A percentile compares a stretch with the other conserved stretches of the same genome.
These are phyloP conservation scores for Ganoderma sinense DNA, from an alignment of 1,284 basidiomycete genomes.

Conservation along the genomic window DNA sequence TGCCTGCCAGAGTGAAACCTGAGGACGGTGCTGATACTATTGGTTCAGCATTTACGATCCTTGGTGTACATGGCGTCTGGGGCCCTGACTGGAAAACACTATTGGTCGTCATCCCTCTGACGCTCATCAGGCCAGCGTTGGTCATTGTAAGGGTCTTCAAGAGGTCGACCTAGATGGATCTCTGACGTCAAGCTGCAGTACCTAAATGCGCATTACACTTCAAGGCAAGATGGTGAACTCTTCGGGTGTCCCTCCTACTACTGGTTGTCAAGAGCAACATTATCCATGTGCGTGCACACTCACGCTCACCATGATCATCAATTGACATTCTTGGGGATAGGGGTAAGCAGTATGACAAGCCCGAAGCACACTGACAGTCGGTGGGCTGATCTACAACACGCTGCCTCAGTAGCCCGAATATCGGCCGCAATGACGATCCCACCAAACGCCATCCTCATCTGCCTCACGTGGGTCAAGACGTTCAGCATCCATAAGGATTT, in stretches of 20 bases:
- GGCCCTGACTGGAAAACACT: not conserved
- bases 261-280: not conserved
- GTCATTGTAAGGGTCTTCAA: not conserved
- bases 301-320: not conserved
- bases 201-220: not conserved
- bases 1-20: not conserved
- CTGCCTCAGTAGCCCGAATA: not conserved
- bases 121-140: conserved; percentile 4
- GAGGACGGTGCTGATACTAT: not conserved
- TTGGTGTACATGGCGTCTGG: conserved; percentile 6
- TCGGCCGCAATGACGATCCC: not conserved
- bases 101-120: not conserved
- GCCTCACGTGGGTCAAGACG: conserved; percentile 11
- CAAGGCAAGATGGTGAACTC: not conserved
- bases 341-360: not conserved
- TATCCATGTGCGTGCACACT: not conserved
- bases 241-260: not conserved
- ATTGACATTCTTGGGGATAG: not conserved
- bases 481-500: not conserved
- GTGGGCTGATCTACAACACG: not conserved
- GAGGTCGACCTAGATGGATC: not conserved
- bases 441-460: conserved; percentile 2
- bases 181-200: not conserved
- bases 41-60: not conserved
- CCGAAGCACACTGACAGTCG: not conserved